Percentiles rank a stretch among this genome's conserved stretches.
These are phyloP conservation scores for Aspergillus novoparasiticus DNA, from an alignment of 2,329 filamentous ascomycete species.

Conservation along the genomic window DNA sequence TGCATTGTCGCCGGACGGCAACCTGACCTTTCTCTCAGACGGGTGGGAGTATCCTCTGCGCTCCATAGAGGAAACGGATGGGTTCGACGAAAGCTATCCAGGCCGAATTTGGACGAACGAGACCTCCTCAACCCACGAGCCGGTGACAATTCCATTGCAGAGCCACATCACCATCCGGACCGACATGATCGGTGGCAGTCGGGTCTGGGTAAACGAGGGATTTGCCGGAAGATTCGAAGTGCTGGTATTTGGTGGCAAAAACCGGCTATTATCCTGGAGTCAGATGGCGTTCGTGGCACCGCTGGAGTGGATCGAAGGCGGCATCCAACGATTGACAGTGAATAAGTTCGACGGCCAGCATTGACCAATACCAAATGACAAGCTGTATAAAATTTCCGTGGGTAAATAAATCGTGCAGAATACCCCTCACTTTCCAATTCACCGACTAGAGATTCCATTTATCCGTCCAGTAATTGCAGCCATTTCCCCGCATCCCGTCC, in stretches of 20 bases:
- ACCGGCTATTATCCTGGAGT: slow-evolving; percentile 56
- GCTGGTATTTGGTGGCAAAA: slow-evolving; percentile 56
- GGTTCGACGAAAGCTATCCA: slow-evolving; percentile 50
- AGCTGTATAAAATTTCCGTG: background rate
- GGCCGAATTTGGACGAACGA: slow-evolving; percentile 58
- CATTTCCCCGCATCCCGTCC: slow-evolving; percentile 2
- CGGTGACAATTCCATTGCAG: slow-evolving; percentile 38
- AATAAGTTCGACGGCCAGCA: background rate
- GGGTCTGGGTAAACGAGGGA: slow-evolving; percentile 51
- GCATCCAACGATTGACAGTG: slow-evolving; percentile 14
- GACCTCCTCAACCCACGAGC: slow-evolving; percentile 49
- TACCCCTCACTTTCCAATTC: background rate
- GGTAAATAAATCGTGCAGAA: background rate
- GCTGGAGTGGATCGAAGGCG: slow-evolving; percentile 33
- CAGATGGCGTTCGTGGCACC: slow-evolving; percentile 61
- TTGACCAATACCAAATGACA: background rate
- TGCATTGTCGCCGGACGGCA: slow-evolving; percentile 36
- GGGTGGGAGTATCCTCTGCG: slow-evolving; percentile 54
- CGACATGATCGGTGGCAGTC: slow-evolving; percentile 49
- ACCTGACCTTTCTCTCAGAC: slow-evolving; percentile 48
- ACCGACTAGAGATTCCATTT: background rate
- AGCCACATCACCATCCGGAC: slow-evolving; percentile 47
- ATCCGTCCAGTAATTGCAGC: background rate
- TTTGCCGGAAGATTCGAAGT: slow-evolving; percentile 58
- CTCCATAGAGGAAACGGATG: slow-evolving; percentile 45